Conservation (phyloP, 1,139 yeast genomes). For the Geotrichum siamense region DNA sequence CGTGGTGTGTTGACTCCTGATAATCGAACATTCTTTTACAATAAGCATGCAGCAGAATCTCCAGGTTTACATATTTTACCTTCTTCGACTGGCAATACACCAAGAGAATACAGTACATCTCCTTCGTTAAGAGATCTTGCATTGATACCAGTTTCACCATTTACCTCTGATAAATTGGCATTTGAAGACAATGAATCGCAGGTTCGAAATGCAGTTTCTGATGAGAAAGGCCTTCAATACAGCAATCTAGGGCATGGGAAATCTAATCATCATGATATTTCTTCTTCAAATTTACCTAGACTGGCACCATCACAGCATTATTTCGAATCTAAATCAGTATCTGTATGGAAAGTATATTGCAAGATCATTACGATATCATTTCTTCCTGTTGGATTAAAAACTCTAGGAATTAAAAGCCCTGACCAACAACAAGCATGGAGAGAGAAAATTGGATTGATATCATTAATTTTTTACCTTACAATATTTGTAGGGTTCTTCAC, state of each 20-base stretch:
- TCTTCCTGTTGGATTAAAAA: conserved; percentile 68
- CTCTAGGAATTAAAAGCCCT: conserved; percentile 61
- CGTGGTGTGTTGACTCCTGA: conserved; percentile 51
- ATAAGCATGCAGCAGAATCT: conserved; percentile 52
- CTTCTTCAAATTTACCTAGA: neutral
- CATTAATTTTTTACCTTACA: conserved; percentile 62
- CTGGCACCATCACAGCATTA: neutral
- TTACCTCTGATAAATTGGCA: neutral
- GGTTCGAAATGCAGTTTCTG: neutral
- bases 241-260: neutral
- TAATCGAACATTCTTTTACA: conserved; percentile 63
- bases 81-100: conserved; percentile 59
- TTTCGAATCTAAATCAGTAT: conserved; percentile 30
- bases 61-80: conserved; percentile 50
- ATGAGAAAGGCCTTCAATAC: neutral
- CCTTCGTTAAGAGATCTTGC: conserved; percentile 3
- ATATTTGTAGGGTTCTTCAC: conserved; percentile 69
- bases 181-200: neutral
- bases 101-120: conserved; percentile 28
- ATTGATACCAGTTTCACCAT: conserved; percentile 1
- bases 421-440: conserved; percentile 88
- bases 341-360: conserved; percentile 73
- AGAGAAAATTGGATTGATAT: conserved; percentile 73
- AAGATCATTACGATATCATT: conserved; percentile 73
- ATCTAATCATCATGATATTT: neutral